Evolutionary conservation across 2,329 filamentous ascomycete genomes (phyloP), one percentile per base, ranked within the genome.

Genomic region (Coniochaeta hoffmannii): DNA sequence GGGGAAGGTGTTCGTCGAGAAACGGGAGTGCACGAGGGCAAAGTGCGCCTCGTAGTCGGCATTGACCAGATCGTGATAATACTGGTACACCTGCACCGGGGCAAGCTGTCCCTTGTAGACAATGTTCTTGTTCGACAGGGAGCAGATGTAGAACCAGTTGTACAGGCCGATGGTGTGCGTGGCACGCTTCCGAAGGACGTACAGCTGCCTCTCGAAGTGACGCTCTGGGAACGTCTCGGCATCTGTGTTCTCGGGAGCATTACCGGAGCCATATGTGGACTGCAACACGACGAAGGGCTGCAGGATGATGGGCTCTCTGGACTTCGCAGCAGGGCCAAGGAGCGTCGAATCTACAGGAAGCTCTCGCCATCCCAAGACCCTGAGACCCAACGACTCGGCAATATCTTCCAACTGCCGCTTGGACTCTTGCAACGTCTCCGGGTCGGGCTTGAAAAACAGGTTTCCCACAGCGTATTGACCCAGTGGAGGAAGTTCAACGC

Each of bases 61-160:
- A 64, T 94, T 96, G 63, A 97, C 89, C 69, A 97, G 76, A 76
- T 97, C 93, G 73, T 97, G 90, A 75, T 96, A 97, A 78, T 97
- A 97, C 70, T 95, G 88, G 76, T 97, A 97, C 53, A 97, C 93
- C 77, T 97, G 93, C 30, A 93, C 85, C 24, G 93, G 93, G 46
- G 93, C 88, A 62, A 97, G 80, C 72, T 97, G 94, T 61, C 93
- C 93, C 81, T 97, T 97, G 82, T 97, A 97, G 58, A 97, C 90
- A 74, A 97, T 97, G 77, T 97, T 97, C 76, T 92, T 92, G 85
- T 96, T 97, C 72, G 87, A 94, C 63, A 97, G 77, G 52, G 91
- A 96, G 81, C 93, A 97, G 57, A 97, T 80, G 72, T 97, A 97
- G 80, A 97, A 97, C 93, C 93, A 97, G 73, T 97, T 97, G 74